Conservation (phyloP, 805 yeast genomes). For the Yamadazyma paraphyllophila region DNA sequence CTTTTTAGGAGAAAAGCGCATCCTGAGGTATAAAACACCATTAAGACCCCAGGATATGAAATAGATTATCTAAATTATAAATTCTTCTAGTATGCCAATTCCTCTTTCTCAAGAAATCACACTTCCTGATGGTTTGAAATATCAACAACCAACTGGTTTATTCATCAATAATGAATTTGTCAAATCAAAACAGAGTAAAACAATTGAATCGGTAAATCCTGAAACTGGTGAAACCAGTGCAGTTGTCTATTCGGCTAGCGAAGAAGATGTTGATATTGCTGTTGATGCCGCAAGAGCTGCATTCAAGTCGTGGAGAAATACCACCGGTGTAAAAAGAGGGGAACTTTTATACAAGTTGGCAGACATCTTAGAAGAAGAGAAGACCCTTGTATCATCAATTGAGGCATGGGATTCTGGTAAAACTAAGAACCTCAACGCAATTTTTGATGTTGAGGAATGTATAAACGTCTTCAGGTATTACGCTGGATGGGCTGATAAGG, state of each 20-base stretch:
- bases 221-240: conserved; percentile 44
- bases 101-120: conserved; percentile 32
- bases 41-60: not conserved
- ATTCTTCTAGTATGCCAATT: conserved; percentile 1
- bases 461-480: conserved; percentile 48
- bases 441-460: conserved; percentile 47
- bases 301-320: conserved; percentile 46
- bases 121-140: conserved; percentile 50
- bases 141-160: conserved; percentile 59
- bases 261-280: conserved; percentile 42
- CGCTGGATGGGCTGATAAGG: conserved; percentile 64
- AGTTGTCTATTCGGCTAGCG: conserved; percentile 39
- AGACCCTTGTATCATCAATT: conserved; percentile 34
- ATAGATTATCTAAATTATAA: not conserved
- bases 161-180: conserved; percentile 49
- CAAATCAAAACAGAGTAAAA: conserved; percentile 30
- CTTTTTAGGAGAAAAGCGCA: conserved; percentile 1
- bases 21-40: not conserved
- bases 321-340: conserved; percentile 43
- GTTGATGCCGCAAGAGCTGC: conserved; percentile 40
- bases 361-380: conserved; percentile 30
- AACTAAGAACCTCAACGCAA: conserved; percentile 47
- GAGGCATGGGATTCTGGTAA: conserved; percentile 51
- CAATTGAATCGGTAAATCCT: conserved; percentile 43
- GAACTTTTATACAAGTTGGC: conserved; percentile 36